Evolutionary conservation across 345 rosid genomes (phyloP).

Genomic region (Stellera chamaejasme): DNA sequence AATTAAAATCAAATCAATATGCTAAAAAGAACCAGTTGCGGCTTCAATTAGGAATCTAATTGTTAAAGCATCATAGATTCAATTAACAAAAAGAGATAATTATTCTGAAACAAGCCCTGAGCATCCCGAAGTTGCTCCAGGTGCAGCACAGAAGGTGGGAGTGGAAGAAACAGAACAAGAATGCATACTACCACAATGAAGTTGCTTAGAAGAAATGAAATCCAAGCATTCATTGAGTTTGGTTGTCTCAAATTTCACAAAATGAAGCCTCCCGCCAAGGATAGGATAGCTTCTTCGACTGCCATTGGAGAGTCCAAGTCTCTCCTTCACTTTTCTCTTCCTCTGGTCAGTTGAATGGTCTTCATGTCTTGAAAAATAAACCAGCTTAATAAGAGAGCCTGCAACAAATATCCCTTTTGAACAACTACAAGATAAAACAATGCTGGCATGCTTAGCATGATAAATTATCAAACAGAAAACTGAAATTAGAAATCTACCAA

Average conservation of each 20-base stretch:
- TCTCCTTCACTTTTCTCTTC: slow-evolving; percentile 69
- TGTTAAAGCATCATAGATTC: no score
- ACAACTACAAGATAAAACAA: no score
- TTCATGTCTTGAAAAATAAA: slow-evolving; percentile 97
- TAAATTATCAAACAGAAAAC: no score
- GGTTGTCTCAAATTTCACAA: slow-evolving; percentile 88
- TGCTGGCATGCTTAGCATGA: no score
- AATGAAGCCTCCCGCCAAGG: slow-evolving; percentile 98
- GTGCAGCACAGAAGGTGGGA: background rate
- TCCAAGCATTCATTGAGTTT: slow-evolving; percentile 91
- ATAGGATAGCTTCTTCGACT: slow-evolving; percentile 85
- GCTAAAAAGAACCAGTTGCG: no score
- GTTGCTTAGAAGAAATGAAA: slow-evolving; percentile 93
- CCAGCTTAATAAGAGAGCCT: slow-evolving; percentile 96
- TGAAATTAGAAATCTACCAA: no score
- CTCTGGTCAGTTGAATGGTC: slow-evolving; percentile 51
- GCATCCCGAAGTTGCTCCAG: background rate
- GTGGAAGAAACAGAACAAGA: slow-evolving; percentile 3
- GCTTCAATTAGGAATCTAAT: no score
- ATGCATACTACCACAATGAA: slow-evolving; percentile 58
- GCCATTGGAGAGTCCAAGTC: slow-evolving; percentile 65
- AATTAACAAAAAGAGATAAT: no score
- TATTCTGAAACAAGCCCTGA: no score
- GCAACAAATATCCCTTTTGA: slow-evolving; percentile 13
- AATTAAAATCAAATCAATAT: no score